Base-by-base conservation (phyloP, 345 rosid species). In the Brassica nigra region DNA sequence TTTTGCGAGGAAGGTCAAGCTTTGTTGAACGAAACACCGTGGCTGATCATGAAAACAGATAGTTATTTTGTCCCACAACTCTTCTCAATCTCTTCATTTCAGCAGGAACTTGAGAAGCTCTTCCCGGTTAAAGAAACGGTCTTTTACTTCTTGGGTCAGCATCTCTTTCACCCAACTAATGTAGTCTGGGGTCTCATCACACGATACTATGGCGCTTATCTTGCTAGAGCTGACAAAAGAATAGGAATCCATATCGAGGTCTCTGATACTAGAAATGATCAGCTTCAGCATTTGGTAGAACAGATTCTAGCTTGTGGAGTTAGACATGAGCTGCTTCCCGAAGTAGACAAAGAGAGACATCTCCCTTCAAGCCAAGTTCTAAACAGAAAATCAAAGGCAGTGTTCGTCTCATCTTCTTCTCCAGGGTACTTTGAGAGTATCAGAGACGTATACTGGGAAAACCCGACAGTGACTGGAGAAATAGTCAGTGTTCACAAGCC, bases 151-250 rank as follows among this genome's bases (percentile, higher is more conserved):
- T 65, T 83, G 70, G 75, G 83, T 61, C 80, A 59, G 80, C 71
- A 83, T 61, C 81, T 83, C 54, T 80, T 83, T 20, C 84, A 72
- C 74, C 88, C 86, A 16, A 68, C 84, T n/a, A 78, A 81, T 67
- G 79, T 68, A 58, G 88, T 72, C 1, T 83, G 86, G 88, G 81
- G 84, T 68, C 79, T 83, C 16, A 71, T 83, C 12, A 78, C 83
- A 15, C 64, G 84, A 4, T 83, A 66, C 69, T 72, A 85, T 28
- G 2, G 4, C 0, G 23, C 77, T 34, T 75, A 84, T 69, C 73
- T 84, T 28, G 78, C 85, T 44, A 75, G 42, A 36, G 85, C 83
- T 9, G 79, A 85, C 9, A 62, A 78, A 63, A 72, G 76, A 18
- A 65, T 81, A 37, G 81, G 86, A 39, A 68, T 85, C 58, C 58